Evolutionary conservation across 371 early-diverging fungal genomes (phyloP).

Genomic region (Sporodiniella umbellata): DNA sequence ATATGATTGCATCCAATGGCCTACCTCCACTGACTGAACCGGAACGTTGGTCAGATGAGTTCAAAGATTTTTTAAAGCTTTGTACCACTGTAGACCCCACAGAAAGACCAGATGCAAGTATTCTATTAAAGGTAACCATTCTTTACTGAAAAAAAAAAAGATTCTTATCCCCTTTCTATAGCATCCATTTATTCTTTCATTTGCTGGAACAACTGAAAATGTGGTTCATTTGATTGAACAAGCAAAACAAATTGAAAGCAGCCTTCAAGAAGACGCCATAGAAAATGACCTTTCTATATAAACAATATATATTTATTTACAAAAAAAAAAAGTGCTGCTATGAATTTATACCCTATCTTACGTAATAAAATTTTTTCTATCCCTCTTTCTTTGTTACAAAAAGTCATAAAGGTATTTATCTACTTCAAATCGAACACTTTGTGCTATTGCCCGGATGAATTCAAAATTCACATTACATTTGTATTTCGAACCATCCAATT

Average conservation of each 20-base stretch:
- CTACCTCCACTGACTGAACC: constrained; percentile 42
- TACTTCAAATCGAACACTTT: constrained; percentile 76
- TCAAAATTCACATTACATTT: constrained; percentile 87
- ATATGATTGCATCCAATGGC: constrained; percentile 52
- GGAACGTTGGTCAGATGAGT: constrained; percentile 37
- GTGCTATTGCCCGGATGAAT: constrained; percentile 62
- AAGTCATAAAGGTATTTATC: constrained; percentile 83
- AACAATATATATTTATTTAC: constrained; percentile 1
- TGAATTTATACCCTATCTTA: not conserved
- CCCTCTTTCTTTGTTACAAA: no score
- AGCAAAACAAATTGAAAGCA: constrained; percentile 22
- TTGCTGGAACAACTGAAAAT: constrained; percentile 22
- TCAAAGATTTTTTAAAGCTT: constrained; percentile 39
- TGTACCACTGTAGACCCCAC: constrained; percentile 43
- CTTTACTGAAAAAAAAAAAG: not conserved
- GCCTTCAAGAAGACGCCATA: constrained; percentile 9
- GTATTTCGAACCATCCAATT: constrained; percentile 74
- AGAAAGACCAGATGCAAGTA: constrained; percentile 42
- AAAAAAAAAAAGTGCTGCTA: not conserved
- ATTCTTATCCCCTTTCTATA: constrained; percentile 3
- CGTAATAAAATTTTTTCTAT: not conserved
- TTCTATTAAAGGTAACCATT: constrained; percentile 36
- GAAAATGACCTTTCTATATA: constrained; percentile 13
- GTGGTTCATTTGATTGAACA: constrained; percentile 22
- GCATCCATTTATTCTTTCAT: constrained; percentile 37